phyloP scores from a whole-genome alignment of 1,139 yeast species.

The Kodamaea arcana region DNA sequence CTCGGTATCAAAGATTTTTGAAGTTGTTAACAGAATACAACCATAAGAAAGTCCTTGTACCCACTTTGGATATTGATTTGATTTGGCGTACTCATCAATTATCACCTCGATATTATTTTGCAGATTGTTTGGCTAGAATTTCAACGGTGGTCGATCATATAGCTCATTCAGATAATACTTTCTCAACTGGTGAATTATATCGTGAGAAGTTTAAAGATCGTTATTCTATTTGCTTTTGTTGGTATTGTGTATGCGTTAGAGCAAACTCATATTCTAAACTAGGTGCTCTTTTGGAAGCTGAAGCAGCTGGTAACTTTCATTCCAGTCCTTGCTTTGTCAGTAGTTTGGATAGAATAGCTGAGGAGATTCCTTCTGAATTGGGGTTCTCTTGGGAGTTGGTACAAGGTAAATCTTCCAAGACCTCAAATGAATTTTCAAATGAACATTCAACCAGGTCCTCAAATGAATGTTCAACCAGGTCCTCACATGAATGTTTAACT shows the following conservation, averaged over 20 bases:
- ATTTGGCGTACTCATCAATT: constrained; percentile 41
- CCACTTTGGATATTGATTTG: constrained; percentile 37
- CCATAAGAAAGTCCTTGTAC: constrained; percentile 19
- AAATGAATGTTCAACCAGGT: too few relatives aligned
- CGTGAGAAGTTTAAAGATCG: constrained; percentile 15
- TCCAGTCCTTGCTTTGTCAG: background rate
- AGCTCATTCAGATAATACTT: constrained; percentile 19
- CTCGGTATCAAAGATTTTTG: constrained; percentile 27
- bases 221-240: constrained; percentile 26
- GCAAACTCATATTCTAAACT: background rate
- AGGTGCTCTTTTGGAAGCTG: background rate
- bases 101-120: constrained; percentile 20
- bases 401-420: background rate
- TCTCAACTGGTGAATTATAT: constrained; percentile 18
- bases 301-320: background rate
- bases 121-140: constrained; percentile 13
- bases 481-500: too few relatives aligned
- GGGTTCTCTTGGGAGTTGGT: background rate
- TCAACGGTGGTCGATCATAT: constrained; percentile 22
- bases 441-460: too few relatives aligned
- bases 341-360: background rate
- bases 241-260: constrained; percentile 19
- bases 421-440: too few relatives aligned
- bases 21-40: constrained; percentile 13
- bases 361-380: background rate